Conservation (phyloP, 352 stramenopile species). For the Globisporangium alternatum region DNA sequence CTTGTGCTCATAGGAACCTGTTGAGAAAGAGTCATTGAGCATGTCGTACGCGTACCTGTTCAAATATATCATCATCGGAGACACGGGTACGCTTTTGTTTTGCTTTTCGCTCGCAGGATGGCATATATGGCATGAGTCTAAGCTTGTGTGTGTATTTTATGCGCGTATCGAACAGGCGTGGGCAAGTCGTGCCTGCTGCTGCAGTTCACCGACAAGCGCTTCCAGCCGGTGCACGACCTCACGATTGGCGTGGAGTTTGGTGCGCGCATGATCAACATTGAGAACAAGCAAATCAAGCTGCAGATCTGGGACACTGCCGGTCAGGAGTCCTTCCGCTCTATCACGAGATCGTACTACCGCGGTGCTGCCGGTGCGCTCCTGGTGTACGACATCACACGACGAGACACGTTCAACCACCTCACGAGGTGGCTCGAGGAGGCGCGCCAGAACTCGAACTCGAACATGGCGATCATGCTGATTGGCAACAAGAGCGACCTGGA, state of each 20-base stretch:
- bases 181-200: conserved; percentile 99
- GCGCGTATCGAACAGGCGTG: conserved; percentile 76
- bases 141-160: not conserved
- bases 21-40: conserved; percentile 9
- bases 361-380: conserved; percentile 96
- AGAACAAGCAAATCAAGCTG: conserved; percentile 98
- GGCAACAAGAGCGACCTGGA: conserved; percentile 99
- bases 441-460: conserved; percentile 97
- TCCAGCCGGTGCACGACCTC: conserved; percentile 98
- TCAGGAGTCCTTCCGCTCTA: conserved; percentile 99
- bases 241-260: conserved; percentile 99
- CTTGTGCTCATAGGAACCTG: not conserved
- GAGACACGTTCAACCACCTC: conserved; percentile 99
- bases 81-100: conserved; percentile 84
- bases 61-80: conserved; percentile 99
- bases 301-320: conserved; percentile 99
- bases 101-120: not conserved
- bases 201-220: conserved; percentile 99
- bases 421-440: conserved; percentile 98
- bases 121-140: not conserved
- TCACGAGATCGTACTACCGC: conserved; percentile 99
- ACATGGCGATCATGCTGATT: conserved; percentile 99
- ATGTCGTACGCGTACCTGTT: conserved; percentile 97
- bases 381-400: conserved; percentile 98
- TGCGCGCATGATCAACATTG: conserved; percentile 98